Evolutionary conservation across 1,284 basidiomycete genomes (phyloP).

Genomic region (Puccinia coronata): DNA sequence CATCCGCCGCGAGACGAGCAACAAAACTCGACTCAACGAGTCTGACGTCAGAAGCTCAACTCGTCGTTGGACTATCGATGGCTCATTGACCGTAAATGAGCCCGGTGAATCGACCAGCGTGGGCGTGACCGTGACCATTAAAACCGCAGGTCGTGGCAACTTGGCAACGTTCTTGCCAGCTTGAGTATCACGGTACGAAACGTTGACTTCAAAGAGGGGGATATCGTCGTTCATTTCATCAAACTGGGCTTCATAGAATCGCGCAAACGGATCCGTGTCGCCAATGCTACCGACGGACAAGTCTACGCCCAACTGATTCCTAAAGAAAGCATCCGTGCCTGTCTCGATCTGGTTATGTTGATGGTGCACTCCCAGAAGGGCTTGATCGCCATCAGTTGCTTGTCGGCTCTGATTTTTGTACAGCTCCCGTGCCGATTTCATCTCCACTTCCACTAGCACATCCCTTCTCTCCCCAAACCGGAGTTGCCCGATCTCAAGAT

Average conservation of each 20-base stretch:
- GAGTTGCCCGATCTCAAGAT: constrained; percentile 90
- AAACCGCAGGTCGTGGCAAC: constrained; percentile 79
- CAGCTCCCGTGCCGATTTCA: constrained; percentile 63
- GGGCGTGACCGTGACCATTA: constrained; percentile 82
- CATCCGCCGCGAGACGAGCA: constrained; percentile 83
- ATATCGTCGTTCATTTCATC: constrained; percentile 63
- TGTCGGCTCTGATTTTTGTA: constrained; percentile 17
- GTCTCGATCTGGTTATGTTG: constrained; percentile 23
- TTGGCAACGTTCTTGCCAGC: constrained; percentile 77
- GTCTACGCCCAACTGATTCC: constrained; percentile 67
- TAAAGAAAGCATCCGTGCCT: constrained; percentile 63
- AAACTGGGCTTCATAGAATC: constrained; percentile 60
- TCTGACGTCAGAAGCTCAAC: constrained; percentile 91
- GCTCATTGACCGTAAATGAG: constrained; percentile 66
- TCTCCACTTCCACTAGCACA: constrained; percentile 88
- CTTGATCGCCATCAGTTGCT: neutral
- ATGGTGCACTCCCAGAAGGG: neutral
- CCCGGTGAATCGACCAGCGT: constrained; percentile 33
- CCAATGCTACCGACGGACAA: neutral
- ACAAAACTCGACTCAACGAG: constrained; percentile 88
- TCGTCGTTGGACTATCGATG: constrained; percentile 80
- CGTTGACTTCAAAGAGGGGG: constrained; percentile 66
- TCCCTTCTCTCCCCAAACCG: constrained; percentile 88
- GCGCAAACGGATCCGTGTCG: neutral
- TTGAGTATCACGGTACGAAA: constrained; percentile 84